phyloP scores from a whole-genome alignment of 1,139 yeast species.

The Nematodospora anomalae region DNA sequence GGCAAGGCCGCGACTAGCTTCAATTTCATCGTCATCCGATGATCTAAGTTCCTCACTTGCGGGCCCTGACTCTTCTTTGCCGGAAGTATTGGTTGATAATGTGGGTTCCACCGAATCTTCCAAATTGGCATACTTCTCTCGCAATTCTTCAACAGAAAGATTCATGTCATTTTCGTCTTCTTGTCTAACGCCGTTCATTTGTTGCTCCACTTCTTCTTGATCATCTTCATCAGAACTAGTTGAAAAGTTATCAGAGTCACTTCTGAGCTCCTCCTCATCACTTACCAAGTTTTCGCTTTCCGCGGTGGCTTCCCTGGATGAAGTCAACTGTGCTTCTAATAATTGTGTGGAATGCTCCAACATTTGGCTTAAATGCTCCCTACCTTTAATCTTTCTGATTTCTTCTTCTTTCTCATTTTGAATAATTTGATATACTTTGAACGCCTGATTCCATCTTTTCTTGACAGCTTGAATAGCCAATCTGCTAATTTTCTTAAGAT shows the following conservation, averaged over 20 bases:
- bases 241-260: conserved; percentile 21
- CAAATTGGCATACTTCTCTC: conserved; percentile 60
- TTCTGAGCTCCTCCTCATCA: conserved; percentile 22
- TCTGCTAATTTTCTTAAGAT: conserved; percentile 68
- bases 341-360: conserved; percentile 89
- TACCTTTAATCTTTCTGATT: conserved; percentile 73
- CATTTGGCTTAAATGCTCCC: conserved; percentile 85
- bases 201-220: conserved; percentile 15
- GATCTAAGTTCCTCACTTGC: conserved; percentile 11
- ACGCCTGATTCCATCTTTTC: conserved; percentile 89
- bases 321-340: conserved; percentile 75
- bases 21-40: conserved; percentile 23
- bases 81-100: conserved; percentile 16
- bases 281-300: conserved; percentile 18
- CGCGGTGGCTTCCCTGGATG: conserved; percentile 26
- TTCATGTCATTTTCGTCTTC: conserved; percentile 47
- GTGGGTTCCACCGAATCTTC: conserved; percentile 23
- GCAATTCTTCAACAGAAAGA: conserved; percentile 65
- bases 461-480: conserved; percentile 81
- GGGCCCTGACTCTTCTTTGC: conserved; percentile 9
- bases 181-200: conserved; percentile 1
- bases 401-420: conserved; percentile 62
- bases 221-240: conserved; percentile 33
- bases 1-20: conserved; percentile 29
- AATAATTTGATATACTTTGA: conserved; percentile 66